Evolutionary conservation across 768 basidiomycete species (phyloP), one percentile per base, ranked within the genome.

Genomic region (Agrocybe pediades): DNA sequence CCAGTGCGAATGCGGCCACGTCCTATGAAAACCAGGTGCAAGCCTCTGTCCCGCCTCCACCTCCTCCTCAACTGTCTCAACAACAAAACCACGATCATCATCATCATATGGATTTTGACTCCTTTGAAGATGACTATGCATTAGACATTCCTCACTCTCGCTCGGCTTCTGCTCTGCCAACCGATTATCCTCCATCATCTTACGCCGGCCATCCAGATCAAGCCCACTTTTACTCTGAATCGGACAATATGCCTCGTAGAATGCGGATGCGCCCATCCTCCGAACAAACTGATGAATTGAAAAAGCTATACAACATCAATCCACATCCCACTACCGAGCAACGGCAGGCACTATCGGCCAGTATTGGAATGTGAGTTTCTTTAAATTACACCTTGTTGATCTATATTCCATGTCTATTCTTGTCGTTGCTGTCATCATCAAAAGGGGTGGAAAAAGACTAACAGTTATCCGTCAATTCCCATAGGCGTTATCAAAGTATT

Each of bases 401-500:
- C 63, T 59, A 66, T 62, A 64, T 67, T 65, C 67, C 59, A 61
- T 64, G 30, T 43, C 53, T 60, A 64, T 65, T 54, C 54, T 49
- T 58, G 65, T 60, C 51, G 51, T 60, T 54, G 49, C 41, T 56
- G 45, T 54, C 40, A 57, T 49, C 45, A 51, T 54, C 43, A 16
- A 40, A 33, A 25, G 48, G 20, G 23, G 65, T 71, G 57, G 65
- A 63, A 67, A 62, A 68, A 65, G 36, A 40, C 15, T 46, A 36
- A 23, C 21, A 41, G 62, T 60, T 60, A 66, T 60, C 55, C 51
- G 56, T 36, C 54, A 46, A 59, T 51, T 56, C 68, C 56, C 51
- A 42, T 62, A 92, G 90, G 88, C 86, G 82, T 58, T 80, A 87
- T 71, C 84, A 89, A 70, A 88, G 84, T 52, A 84, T 92, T 53